Conservation (phyloP, 495 filamentous ascomycete species). For the Penicillium egyptiacum region DNA sequence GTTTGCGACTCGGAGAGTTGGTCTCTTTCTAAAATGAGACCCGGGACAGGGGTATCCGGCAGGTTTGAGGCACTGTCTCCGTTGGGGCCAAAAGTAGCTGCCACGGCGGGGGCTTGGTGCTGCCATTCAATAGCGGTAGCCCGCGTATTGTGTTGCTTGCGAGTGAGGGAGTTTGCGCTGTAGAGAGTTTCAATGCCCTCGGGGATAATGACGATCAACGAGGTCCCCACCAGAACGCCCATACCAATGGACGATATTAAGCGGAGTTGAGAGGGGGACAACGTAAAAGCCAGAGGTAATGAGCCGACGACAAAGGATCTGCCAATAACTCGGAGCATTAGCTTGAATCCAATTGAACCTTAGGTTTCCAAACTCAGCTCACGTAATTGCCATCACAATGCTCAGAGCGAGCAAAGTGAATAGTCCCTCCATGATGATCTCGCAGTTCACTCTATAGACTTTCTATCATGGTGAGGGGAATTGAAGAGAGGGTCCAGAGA, state of each 20-base stretch:
- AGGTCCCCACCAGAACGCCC: conserved; percentile 91
- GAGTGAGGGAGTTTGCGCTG: conserved; percentile 47
- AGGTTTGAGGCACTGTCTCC: conserved; percentile 4
- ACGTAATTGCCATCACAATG: conserved; percentile 95
- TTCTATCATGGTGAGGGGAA: conserved; percentile 26
- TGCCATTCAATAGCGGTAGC: conserved; percentile 32
- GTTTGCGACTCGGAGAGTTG: conserved; percentile 14
- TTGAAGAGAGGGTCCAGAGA: background rate
- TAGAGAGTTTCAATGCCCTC: conserved; percentile 94
- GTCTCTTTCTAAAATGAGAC: conserved; percentile 20
- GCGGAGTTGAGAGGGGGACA: conserved; percentile 86
- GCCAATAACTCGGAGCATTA: conserved; percentile 27
- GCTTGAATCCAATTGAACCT: conserved; percentile 8
- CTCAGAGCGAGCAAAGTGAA: conserved; percentile 82
- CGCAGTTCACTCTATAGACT: conserved; percentile 26
- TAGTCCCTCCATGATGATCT: conserved; percentile 68
- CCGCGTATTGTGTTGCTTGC: conserved; percentile 36
- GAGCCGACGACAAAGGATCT: conserved; percentile 96
- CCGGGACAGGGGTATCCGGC: conserved; percentile 19
- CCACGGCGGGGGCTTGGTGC: conserved; percentile 28
- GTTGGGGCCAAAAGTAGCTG: conserved; percentile 13
- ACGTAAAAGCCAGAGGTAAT: conserved; percentile 83
- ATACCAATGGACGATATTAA: conserved; percentile 90
- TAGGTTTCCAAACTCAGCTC: conserved; percentile 36
- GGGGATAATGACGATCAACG: conserved; percentile 94